These are phyloP conservation scores for Mortierella polycephala DNA, from an alignment of 371 early-diverging fungal species.

Conservation along the genomic window DNA sequence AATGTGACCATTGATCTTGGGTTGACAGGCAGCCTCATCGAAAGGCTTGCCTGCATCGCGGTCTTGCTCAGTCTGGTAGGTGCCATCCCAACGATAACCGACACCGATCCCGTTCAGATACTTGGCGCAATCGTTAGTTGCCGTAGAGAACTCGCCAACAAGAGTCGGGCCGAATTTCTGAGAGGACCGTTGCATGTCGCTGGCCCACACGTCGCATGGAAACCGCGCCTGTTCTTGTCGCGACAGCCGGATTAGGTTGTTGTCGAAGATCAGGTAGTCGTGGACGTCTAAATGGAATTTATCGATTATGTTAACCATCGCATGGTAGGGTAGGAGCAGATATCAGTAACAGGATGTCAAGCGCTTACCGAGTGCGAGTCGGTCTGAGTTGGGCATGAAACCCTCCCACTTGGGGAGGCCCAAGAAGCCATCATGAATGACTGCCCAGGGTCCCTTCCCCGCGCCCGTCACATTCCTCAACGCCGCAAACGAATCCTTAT, in stretches of 20 bases:
- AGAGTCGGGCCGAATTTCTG: conserved; percentile 63
- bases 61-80: conserved; percentile 42
- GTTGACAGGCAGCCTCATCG: conserved; percentile 38
- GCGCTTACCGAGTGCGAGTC: conserved; percentile 44
- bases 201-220: conserved; percentile 60
- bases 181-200: conserved; percentile 38
- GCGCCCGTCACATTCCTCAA: conserved; percentile 32
- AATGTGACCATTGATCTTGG: conserved; percentile 14
- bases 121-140: conserved; percentile 80
- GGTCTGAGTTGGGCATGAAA: conserved; percentile 46
- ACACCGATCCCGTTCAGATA: conserved; percentile 77
- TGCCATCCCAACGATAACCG: conserved; percentile 77
- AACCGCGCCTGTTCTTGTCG: conserved; percentile 55
- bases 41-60: conserved; percentile 30
- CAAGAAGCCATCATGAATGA: conserved; percentile 55
- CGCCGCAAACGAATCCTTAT: conserved; percentile 42
- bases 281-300: conserved; percentile 56
- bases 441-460: conserved; percentile 37
- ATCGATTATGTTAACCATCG: background rate
- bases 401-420: conserved; percentile 53
- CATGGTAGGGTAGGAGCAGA: background rate
- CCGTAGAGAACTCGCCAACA: conserved; percentile 79
- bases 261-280: conserved; percentile 63
- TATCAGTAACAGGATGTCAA: background rate
- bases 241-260: conserved; percentile 60